Evolutionary conservation across 2,329 filamentous ascomycete species (phyloP).

Genomic region (Achaetomium macrosporum): DNA sequence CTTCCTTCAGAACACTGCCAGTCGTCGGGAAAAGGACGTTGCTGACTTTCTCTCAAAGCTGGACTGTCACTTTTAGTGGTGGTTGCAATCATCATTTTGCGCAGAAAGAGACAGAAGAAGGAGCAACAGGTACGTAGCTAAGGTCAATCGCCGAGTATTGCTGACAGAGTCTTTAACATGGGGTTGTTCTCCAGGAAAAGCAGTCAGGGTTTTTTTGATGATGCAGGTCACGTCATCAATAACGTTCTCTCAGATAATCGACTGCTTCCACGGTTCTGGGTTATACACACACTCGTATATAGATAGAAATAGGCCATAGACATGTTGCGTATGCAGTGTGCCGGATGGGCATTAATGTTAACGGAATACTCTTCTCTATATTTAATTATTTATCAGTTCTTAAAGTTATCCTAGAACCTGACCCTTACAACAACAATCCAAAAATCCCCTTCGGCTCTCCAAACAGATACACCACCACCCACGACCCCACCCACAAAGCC

Average conservation of each 20-base stretch:
- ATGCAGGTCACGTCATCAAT: neutral
- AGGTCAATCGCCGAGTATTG: neutral
- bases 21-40: neutral
- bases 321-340: neutral
- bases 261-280: neutral
- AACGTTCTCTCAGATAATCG: neutral
- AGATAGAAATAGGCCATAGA: no score
- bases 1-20: neutral
- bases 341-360: no score
- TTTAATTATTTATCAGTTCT: neutral
- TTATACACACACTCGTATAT: neutral
- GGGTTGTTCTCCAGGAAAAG: neutral
- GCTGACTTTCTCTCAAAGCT: constrained; percentile 1
- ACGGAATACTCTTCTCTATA: neutral
- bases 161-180: neutral
- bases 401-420: neutral
- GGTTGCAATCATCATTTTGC: neutral
- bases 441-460: neutral
- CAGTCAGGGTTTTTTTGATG: neutral
- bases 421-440: neutral
- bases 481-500: neutral
- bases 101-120: neutral
- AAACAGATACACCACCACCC: constrained; percentile 9
- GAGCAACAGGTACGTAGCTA: neutral
- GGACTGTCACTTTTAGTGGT: neutral